Evolutionary conservation across 208 protist species (phyloP).

Genomic region (Trypanosoma caninum): DNA sequence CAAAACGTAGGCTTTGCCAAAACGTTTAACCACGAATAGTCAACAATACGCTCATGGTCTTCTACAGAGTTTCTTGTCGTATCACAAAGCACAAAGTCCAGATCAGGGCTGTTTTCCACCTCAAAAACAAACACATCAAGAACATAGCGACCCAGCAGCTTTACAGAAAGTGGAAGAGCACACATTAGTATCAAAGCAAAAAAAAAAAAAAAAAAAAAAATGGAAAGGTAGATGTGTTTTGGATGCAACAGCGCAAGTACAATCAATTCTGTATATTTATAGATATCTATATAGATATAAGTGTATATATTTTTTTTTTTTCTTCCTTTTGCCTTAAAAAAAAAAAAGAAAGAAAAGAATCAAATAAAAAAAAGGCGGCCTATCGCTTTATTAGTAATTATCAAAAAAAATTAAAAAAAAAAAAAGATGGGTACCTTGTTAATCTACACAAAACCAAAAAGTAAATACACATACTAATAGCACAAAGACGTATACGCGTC

Average conservation of each 20-base stretch:
- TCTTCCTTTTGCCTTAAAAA: not conserved
- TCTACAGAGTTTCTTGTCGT: not conserved
- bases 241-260: not conserved
- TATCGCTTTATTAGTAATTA: too few relatives aligned
- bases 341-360: not conserved
- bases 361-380: too few relatives aligned
- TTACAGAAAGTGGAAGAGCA: constrained; percentile 4
- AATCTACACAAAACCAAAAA: too few relatives aligned
- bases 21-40: constrained; percentile 37
- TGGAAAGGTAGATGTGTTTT: not conserved
- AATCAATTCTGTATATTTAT: too few relatives aligned
- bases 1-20: constrained; percentile 23
- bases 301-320: not conserved
- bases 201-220: not conserved
- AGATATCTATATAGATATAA: not conserved
- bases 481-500: too few relatives aligned
- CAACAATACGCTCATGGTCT: constrained; percentile 22
- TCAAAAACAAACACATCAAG: constrained; percentile 31
- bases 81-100: constrained; percentile 52
- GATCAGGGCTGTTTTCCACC: constrained; percentile 14
- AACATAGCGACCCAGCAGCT: constrained; percentile 13
- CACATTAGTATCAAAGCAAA: not conserved
- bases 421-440: too few relatives aligned
- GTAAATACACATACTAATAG: too few relatives aligned
- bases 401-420: too few relatives aligned